Conservation (phyloP, 176 grass and related monocot species). For the Cenchrus americanus region DNA sequence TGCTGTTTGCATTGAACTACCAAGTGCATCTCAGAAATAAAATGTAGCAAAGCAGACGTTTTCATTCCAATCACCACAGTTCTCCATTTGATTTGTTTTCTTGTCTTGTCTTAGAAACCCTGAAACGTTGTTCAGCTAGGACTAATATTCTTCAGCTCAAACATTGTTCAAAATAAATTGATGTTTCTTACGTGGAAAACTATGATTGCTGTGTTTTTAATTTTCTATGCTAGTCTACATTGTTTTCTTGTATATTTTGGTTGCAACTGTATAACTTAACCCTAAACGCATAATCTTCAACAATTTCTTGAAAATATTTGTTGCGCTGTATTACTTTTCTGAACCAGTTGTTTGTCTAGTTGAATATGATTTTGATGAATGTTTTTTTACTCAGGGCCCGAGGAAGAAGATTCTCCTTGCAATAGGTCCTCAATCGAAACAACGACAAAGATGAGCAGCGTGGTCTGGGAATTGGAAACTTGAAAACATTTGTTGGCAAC, state of each 20-base stretch:
- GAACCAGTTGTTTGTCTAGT: neutral
- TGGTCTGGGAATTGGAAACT: neutral
- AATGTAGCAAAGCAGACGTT: neutral
- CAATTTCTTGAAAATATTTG: neutral
- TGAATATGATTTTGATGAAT: conserved; percentile 14
- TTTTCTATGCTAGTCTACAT: neutral
- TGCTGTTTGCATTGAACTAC: neutral
- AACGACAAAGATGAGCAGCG: conserved; percentile 35
- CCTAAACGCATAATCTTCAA: neutral
- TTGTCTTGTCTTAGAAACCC: neutral
- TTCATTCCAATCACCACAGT: neutral
- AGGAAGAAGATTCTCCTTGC: conserved; percentile 89
- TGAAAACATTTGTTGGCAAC: conserved; percentile 5
- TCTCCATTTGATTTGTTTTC: neutral
- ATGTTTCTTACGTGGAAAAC: neutral
- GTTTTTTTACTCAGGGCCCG: conserved; percentile 56
- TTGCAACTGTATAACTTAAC: neutral
- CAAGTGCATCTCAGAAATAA: neutral
- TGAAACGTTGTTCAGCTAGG: neutral
- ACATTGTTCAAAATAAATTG: neutral
- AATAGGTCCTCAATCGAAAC: conserved; percentile 56
- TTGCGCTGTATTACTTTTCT: neutral
- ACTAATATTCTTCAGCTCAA: neutral
- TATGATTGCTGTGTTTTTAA: neutral
- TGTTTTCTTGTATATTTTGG: neutral